These are phyloP conservation scores for Eucalyptus regnans DNA, from an alignment of 345 rosid species.

Conservation along the genomic window DNA sequence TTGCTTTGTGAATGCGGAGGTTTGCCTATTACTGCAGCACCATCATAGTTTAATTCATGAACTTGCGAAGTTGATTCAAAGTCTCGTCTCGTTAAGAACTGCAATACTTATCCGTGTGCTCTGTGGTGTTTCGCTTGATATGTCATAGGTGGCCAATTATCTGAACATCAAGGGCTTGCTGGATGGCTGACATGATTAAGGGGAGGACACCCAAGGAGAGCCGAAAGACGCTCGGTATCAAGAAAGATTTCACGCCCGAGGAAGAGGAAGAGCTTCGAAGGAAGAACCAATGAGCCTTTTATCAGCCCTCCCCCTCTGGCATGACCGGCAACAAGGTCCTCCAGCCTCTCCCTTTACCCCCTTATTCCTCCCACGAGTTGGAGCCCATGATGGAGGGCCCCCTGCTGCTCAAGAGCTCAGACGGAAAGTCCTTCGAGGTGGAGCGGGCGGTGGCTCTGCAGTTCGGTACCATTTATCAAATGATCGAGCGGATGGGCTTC, in stretches of 20 bases:
- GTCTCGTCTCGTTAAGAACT: not conserved
- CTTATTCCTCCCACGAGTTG: constrained; percentile 9
- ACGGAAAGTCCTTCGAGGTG: constrained; percentile 54
- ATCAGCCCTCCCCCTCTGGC: constrained; percentile 16
- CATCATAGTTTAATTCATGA: not conserved
- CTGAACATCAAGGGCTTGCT: constrained; percentile 49
- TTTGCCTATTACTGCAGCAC: not conserved
- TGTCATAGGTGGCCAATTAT: constrained; percentile 58
- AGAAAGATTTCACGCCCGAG: constrained; percentile 49
- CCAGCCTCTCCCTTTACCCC: not conserved
- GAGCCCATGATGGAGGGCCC: constrained; percentile 54
- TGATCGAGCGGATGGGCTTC: constrained; percentile 44
- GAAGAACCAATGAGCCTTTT: not conserved
- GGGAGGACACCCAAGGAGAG: constrained; percentile 35
- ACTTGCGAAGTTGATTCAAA: not conserved
- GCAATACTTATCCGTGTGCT: not conserved
- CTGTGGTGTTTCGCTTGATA: not conserved
- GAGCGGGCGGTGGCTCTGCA: not conserved
- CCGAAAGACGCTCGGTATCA: constrained; percentile 31
- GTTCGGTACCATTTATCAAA: constrained; percentile 50
- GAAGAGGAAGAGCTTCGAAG: constrained; percentile 26
- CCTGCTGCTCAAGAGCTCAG: constrained; percentile 50
- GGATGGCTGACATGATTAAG: constrained; percentile 65
- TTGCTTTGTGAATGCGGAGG: not conserved
- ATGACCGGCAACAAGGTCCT: constrained; percentile 17